phyloP scores from a whole-genome alignment of 805 yeast genomes.

The Nakazawaea ishiwadae region DNA sequence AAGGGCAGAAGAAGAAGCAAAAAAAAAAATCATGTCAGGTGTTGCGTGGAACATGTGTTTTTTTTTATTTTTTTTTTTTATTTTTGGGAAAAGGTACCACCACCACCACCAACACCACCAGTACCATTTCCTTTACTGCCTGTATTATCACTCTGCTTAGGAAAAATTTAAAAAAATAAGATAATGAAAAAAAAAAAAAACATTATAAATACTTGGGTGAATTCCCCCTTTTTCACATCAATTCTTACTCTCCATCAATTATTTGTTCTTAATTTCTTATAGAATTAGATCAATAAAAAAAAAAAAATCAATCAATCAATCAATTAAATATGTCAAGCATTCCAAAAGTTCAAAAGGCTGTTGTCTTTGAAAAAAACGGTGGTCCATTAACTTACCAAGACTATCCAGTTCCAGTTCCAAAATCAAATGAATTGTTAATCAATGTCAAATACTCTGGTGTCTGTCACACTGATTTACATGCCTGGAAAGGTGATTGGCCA shows the following conservation, averaged over 20 bases:
- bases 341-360: conserved; percentile 49
- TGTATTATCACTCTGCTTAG: too few relatives aligned
- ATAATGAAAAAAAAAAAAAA: too few relatives aligned
- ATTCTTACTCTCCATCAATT: background rate
- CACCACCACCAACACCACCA: too few relatives aligned
- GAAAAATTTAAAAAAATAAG: too few relatives aligned
- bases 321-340: conserved; percentile 18
- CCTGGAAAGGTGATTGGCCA: conserved; percentile 70
- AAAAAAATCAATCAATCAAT: background rate
- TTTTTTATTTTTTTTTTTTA: too few relatives aligned
- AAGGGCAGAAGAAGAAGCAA: background rate
- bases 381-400: conserved; percentile 46
- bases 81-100: background rate
- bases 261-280: background rate
- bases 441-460: conserved; percentile 63
- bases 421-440: conserved; percentile 50
- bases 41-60: background rate
- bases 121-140: too few relatives aligned
- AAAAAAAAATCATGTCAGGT: background rate
- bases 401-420: conserved; percentile 53
- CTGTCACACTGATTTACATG: conserved; percentile 63
- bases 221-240: background rate
- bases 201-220: background rate
- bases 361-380: conserved; percentile 44
- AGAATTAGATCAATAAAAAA: background rate